Evolutionary conservation across 352 stramenopile genomes (phyloP), one percentile per base, ranked within the genome.

Genomic region (Phytophthora sp.): DNA sequence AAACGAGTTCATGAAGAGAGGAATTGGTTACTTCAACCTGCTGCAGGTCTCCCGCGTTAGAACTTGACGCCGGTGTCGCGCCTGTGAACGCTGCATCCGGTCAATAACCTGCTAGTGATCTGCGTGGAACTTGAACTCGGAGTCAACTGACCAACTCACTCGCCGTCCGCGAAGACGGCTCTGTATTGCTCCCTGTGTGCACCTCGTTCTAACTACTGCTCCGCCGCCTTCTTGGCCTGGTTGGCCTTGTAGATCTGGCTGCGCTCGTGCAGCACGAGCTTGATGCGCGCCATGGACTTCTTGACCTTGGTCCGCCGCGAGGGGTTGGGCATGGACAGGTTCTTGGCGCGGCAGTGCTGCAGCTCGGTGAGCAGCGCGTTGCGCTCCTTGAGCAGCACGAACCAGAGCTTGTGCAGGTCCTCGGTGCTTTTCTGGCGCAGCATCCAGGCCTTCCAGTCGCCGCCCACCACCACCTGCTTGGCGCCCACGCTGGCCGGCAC

Each of bases 391-490:
- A 99, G 96, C 31, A 99, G 77, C 59, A 99, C 94, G 66, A 94
- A 98, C 97, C 97, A 99, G 28, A 99, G 87, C 80, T 99, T 99
- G 83, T 99, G 97, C 49, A 99, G 85, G 86, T 99, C 97, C 32
- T 99, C 94, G 49, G 97, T 99, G 75, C 87, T 98, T 77, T 99
- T 99, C 55, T 97, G 80, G 45, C 97, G 95, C 57, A 99, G 82
- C 87, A 99, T 98, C 76, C 84, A 94, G 21, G 91, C 96, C 58
- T 91, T 96, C 97, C 97, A 99, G 39, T 96, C 84, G 61, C 97
- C 84, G 52, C 97, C 97, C 17, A 92, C 80, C 0, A 83, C 63
- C 32, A 90, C 77, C 35, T 81, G 64, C 57, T 84, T 79, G 49
- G 75, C 66, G 57, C 80, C 83, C 24, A 88, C 79, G 17, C 58